phyloP scores from a whole-genome alignment of 768 basidiomycete species.

The Tremella fuciformis region DNA sequence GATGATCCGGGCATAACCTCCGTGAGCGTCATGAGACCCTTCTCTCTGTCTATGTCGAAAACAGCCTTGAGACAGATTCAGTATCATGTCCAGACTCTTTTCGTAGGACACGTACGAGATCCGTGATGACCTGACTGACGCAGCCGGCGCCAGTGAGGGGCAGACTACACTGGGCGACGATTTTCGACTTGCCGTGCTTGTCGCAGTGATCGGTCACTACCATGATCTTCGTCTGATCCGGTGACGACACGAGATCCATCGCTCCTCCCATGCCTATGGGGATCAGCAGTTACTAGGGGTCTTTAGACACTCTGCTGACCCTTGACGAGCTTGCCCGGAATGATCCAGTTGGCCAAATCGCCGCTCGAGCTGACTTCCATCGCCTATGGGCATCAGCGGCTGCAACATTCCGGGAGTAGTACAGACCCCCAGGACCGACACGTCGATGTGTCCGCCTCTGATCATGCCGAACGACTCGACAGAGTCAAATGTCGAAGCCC shows the following conservation, averaged over 20 bases:
- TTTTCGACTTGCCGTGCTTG: slow-evolving; percentile 85
- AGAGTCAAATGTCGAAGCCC: slow-evolving; percentile 88
- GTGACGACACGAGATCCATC: slow-evolving; percentile 95
- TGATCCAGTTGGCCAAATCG: slow-evolving; percentile 98
- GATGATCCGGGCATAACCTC: slow-evolving; percentile 83
- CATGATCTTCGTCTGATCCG: slow-evolving; percentile 86
- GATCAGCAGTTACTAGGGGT: no score
- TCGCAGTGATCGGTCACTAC: slow-evolving; percentile 86
- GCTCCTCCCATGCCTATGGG: slow-evolving; percentile 72
- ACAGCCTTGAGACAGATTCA: slow-evolving; percentile 53
- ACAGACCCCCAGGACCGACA: slow-evolving; percentile 72
- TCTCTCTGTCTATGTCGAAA: slow-evolving; percentile 74
- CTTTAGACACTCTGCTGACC: no score
- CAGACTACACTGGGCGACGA: slow-evolving; percentile 73
- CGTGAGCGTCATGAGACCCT: slow-evolving; percentile 67
- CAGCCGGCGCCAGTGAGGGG: slow-evolving; percentile 84
- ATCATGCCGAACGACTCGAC: slow-evolving; percentile 97
- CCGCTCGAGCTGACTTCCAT: slow-evolving; percentile 90
- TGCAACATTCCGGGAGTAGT: no score
- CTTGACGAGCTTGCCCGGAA: slow-evolving; percentile 69
- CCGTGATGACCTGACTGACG: slow-evolving; percentile 89
- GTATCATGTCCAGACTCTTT: no score
- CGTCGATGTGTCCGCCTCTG: slow-evolving; percentile 90
- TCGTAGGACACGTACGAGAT: slow-evolving; percentile 55
- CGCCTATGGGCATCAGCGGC: slow-evolving; percentile 7